Evolutionary conservation across 1,284 basidiomycete species (phyloP).

Genomic region (Entoloma clypeatum): DNA sequence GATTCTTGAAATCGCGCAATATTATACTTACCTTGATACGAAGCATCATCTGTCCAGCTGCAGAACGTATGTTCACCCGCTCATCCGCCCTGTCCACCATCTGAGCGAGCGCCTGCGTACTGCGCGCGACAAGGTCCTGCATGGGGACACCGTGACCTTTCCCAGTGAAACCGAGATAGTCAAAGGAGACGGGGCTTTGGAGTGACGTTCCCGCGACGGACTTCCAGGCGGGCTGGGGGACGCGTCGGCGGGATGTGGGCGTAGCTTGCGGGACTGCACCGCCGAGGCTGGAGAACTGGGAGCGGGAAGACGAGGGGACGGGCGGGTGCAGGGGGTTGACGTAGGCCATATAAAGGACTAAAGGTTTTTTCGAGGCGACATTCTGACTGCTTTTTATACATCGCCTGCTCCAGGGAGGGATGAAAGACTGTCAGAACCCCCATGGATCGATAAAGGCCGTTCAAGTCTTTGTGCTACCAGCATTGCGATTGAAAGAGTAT

Average conservation of each 20-base stretch:
- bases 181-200: slow-evolving; percentile 32
- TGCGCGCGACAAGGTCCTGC: slow-evolving; percentile 34
- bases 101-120: slow-evolving; percentile 27
- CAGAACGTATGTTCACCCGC: slow-evolving; percentile 27
- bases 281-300: slow-evolving; percentile 31
- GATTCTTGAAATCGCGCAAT: neutral
- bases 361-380: no score
- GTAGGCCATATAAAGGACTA: slow-evolving; percentile 22
- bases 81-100: slow-evolving; percentile 37
- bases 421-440: neutral
- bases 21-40: slow-evolving; percentile 31
- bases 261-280: slow-evolving; percentile 25
- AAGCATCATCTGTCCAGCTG: slow-evolving; percentile 28
- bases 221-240: slow-evolving; percentile 29
- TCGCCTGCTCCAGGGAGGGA: neutral
- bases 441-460: no score
- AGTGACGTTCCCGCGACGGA: slow-evolving; percentile 14
- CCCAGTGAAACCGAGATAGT: slow-evolving; percentile 32
- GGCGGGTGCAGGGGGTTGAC: slow-evolving; percentile 39
- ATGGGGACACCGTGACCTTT: slow-evolving; percentile 42
- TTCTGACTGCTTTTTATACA: neutral
- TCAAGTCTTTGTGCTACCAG: no score
- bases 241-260: slow-evolving; percentile 26
- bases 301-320: slow-evolving; percentile 27
- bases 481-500: no score